Conservation (phyloP, 257 asterid genomes). For the Perilla frutescens region DNA sequence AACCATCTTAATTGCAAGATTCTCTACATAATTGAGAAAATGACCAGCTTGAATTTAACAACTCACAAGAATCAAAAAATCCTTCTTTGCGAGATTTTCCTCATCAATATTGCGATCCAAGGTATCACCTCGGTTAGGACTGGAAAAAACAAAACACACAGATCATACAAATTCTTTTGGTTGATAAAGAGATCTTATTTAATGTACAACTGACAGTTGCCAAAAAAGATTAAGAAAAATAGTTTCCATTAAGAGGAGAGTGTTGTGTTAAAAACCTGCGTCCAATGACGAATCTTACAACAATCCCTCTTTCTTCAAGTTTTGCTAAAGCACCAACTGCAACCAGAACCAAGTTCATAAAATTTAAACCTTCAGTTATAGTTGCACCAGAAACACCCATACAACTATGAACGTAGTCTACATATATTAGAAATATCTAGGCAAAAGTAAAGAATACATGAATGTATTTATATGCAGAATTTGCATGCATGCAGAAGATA, state of each 20-base stretch:
- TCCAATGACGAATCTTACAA: constrained; percentile 80
- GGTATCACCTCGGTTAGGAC: constrained; percentile 95
- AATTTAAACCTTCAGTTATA: constrained; percentile 3
- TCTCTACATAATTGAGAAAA: constrained; percentile 14
- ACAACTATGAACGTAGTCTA: background rate
- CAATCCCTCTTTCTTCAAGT: constrained; percentile 82
- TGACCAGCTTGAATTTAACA: constrained; percentile 15
- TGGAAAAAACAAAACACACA: constrained; percentile 48
- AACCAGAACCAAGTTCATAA: constrained; percentile 32
- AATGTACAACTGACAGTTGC: constrained; percentile 9
- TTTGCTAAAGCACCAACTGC: constrained; percentile 71
- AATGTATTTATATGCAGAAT: background rate
- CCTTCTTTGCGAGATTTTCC: constrained; percentile 68
- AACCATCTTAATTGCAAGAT: constrained; percentile 2
- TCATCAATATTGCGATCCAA: constrained; percentile 87
- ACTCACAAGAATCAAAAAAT: constrained; percentile 89
- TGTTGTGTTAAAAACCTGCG: constrained; percentile 62
- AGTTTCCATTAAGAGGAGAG: constrained; percentile 26
- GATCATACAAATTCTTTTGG: constrained; percentile 28
- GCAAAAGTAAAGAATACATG: constrained; percentile 13
- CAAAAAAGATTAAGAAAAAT: constrained; percentile 26
- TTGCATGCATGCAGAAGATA: constrained; percentile 25
- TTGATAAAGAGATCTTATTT: constrained; percentile 28
- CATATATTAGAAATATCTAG: constrained; percentile 6
- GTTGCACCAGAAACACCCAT: constrained; percentile 18